These are phyloP conservation scores for Mycosarcoma maydis DNA, from an alignment of 1,284 basidiomycete species.

Conservation along the genomic window DNA sequence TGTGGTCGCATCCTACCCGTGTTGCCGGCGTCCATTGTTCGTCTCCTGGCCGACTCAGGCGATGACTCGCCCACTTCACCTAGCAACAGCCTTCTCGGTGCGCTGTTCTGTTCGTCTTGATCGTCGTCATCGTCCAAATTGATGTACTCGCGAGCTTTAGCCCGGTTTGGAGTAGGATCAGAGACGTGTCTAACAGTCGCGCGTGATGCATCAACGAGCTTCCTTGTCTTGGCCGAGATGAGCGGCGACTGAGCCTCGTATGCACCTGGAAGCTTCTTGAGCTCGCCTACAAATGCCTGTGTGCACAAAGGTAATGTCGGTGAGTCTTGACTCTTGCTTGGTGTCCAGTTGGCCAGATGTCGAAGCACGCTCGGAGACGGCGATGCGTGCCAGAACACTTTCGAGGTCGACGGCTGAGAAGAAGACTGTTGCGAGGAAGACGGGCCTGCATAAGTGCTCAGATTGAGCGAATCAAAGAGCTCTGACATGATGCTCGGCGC, in stretches of 20 bases:
- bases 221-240: constrained; percentile 31
- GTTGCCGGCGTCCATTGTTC: constrained; percentile 37
- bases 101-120: background rate
- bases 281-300: constrained; percentile 46
- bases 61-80: constrained; percentile 36
- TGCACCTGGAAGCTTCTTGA: constrained; percentile 35
- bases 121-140: constrained; percentile 13
- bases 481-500: constrained; percentile 32
- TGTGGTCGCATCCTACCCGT: constrained; percentile 30
- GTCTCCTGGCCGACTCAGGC: constrained; percentile 33
- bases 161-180: constrained; percentile 12
- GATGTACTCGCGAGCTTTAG: constrained; percentile 12
- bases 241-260: constrained; percentile 34
- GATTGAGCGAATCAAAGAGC: constrained; percentile 50
- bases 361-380: constrained; percentile 40
- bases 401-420: constrained; percentile 41
- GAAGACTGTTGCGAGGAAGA: constrained; percentile 44
- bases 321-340: constrained; percentile 36
- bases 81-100: constrained; percentile 23
- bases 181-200: constrained; percentile 13
- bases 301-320: constrained; percentile 41
- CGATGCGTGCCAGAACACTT: constrained; percentile 50
- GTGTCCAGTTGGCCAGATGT: constrained; percentile 27
- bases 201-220: constrained; percentile 7
- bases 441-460: constrained; percentile 26